Base-by-base conservation (phyloP, 2,329 filamentous ascomycete genomes). In the Trichoderma atroviride region DNA sequence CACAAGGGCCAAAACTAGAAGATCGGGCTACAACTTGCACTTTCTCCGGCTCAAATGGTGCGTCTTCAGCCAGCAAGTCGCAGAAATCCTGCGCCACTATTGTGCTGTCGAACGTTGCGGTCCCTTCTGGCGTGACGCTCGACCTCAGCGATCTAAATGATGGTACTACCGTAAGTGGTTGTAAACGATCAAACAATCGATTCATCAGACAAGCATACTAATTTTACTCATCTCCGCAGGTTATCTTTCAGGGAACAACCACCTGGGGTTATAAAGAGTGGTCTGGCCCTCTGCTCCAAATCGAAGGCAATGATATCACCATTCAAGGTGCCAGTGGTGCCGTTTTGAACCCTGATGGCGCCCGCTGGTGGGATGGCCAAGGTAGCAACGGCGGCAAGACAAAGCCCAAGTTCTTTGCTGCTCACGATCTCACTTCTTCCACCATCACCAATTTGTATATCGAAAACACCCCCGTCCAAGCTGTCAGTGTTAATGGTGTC, bases 351-450 rank as follows among this genome's bases (percentile, higher is more conserved):
- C 37, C 63, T 22, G 53, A 58, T 5, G 63, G 63, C 4, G 27
- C 63, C 11, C 76, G 79, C 35, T 90, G 85, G 84, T 91, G 88
- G 89, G 88, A 91, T 73, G 81, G 83, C 64, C 73, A 88, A 78
- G 89, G 89, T 43, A 77, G 77, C 74, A 88, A 88, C 74, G 87
- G 88, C 33, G 88, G 88, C 75, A 84, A 84, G 79, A 86, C 78
- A 29, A 91, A 91, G 83, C 89, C 89, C 72, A 87, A 89, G 81
- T 82, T 87, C 80, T 87, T 88, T 79, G 81, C 79, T 43, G 85
- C 84, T 55, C 81, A 83, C 71, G 77, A 75, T 6, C 72, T 83
- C 35, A 77, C 66, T 11, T 68, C 66, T 3, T 81, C 81, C 2
- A 74, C 68, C 60, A 81, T 83, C 70, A 79, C 75, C 47, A 74